These are phyloP conservation scores for Leccinum uliginosum DNA, from an alignment of 768 basidiomycete species.

Conservation along the genomic window DNA sequence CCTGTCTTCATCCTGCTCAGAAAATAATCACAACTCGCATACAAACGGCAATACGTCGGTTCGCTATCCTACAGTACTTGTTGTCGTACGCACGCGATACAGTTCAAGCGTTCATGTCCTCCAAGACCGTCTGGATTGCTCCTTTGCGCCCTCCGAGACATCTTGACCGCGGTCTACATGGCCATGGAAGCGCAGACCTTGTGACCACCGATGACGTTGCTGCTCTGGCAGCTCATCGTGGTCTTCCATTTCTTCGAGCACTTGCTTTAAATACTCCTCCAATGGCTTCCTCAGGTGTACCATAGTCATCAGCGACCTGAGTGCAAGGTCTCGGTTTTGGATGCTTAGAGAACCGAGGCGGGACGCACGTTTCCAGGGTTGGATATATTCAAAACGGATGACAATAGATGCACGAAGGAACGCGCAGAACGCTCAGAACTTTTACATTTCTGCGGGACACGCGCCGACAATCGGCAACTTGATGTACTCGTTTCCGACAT, in stretches of 20 bases:
- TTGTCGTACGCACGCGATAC: background rate
- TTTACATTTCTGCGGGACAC: conserved; percentile 10
- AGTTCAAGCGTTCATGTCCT: conserved; percentile 6
- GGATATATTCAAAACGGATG: conserved; percentile 6
- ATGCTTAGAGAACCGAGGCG: background rate
- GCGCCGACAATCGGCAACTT: background rate
- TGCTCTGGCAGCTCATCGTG: conserved; percentile 14
- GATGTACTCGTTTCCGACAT: conserved; percentile 3
- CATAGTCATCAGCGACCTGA: conserved; percentile 17
- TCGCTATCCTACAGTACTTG: conserved; percentile 6
- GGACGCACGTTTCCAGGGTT: conserved; percentile 18
- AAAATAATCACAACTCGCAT: conserved; percentile 40
- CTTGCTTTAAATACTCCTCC: conserved; percentile 22
- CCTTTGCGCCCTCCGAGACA: conserved; percentile 17
- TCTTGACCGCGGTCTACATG: conserved; percentile 20
- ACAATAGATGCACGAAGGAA: background rate
- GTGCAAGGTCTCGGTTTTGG: background rate
- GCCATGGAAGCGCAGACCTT: conserved; percentile 6
- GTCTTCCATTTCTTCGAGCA: conserved; percentile 21
- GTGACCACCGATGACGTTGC: conserved; percentile 17
- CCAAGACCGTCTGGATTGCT: conserved; percentile 6
- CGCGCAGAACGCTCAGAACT: background rate
- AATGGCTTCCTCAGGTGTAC: conserved; percentile 14
- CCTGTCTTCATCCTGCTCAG: conserved; percentile 87
- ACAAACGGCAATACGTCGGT: background rate